Evolutionary conservation across 2,329 filamentous ascomycete species (phyloP).

Genomic region (Thelonectria rubi): DNA sequence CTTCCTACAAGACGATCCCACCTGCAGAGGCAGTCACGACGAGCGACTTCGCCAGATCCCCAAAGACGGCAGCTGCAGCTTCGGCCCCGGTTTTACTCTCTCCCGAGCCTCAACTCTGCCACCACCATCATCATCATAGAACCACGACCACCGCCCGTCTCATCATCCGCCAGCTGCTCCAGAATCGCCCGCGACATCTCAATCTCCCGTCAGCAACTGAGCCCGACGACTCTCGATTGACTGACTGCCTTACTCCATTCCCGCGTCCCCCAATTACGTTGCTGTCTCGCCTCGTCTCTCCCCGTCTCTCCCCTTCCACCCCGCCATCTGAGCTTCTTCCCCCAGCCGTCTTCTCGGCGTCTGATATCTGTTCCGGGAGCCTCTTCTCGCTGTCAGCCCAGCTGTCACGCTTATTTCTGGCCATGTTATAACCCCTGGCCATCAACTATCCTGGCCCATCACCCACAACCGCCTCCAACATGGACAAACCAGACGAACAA

Average conservation of each 20-base stretch:
- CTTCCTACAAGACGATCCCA: too few relatives aligned
- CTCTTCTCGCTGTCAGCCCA: too few relatives aligned
- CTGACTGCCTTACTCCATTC: neutral
- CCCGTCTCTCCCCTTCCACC: neutral
- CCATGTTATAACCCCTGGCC: slow-evolving; percentile 9
- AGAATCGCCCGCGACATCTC: neutral
- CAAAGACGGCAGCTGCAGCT: neutral
- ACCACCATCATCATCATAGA: slow-evolving; percentile 12
- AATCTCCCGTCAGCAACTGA: neutral
- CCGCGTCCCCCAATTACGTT: too few relatives aligned
- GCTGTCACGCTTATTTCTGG: neutral
- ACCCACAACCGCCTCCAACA: neutral
- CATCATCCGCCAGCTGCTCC: neutral
- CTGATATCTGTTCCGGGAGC: too few relatives aligned
- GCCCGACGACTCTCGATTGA: too few relatives aligned
- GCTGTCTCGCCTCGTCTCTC: neutral
- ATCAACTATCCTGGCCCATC: slow-evolving; percentile 8
- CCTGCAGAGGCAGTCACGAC: neutral
- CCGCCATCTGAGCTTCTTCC: neutral
- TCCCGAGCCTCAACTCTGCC: neutral
- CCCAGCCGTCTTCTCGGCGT: neutral
- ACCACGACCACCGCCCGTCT: neutral
- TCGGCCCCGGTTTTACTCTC: slow-evolving; percentile 16
- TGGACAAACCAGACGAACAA: slow-evolving; percentile 4
- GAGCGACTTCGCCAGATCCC: neutral